Conservation (phyloP, 768 basidiomycete genomes). For the Amanita muscaria region DNA sequence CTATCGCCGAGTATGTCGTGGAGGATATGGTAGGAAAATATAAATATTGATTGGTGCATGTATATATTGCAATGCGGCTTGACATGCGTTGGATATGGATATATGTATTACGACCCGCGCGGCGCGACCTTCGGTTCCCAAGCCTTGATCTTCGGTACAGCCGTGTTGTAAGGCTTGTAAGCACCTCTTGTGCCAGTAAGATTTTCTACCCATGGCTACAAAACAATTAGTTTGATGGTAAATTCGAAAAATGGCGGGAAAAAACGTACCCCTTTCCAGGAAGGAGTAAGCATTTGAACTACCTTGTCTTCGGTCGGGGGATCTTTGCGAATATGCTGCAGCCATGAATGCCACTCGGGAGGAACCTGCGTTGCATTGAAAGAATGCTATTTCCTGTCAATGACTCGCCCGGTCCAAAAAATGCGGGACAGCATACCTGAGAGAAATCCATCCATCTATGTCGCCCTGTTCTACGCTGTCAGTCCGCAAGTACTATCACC, state of each 20-base stretch:
- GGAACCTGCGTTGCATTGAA: constrained; percentile 91
- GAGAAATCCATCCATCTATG: constrained; percentile 95
- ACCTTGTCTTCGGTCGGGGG: constrained; percentile 71
- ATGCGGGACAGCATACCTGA: constrained; percentile 71
- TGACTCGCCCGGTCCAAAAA: not conserved
- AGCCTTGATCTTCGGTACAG: constrained; percentile 65
- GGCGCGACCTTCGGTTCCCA: constrained; percentile 72
- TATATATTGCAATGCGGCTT: not conserved
- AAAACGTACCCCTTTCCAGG: constrained; percentile 74
- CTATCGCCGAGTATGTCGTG: constrained; percentile 78
- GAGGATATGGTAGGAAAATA: constrained; percentile 39
- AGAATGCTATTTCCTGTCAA: constrained; percentile 46
- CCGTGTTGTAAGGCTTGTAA: constrained; percentile 85
- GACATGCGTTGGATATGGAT: not conserved
- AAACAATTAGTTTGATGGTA: constrained; percentile 7
- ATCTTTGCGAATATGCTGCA: constrained; percentile 79
- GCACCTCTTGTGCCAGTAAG: constrained; percentile 90
- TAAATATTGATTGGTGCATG: not conserved
- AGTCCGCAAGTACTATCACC: not conserved
- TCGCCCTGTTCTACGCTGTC: constrained; percentile 48
- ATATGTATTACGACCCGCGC: constrained; percentile 26
- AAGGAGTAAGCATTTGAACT: constrained; percentile 57
- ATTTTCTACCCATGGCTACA: constrained; percentile 78
- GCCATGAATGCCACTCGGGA: constrained; percentile 96
- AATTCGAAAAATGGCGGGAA: not conserved